Evolutionary conservation across 2,329 filamentous ascomycete genomes (phyloP).

Genomic region (Alternaria longipes): DNA sequence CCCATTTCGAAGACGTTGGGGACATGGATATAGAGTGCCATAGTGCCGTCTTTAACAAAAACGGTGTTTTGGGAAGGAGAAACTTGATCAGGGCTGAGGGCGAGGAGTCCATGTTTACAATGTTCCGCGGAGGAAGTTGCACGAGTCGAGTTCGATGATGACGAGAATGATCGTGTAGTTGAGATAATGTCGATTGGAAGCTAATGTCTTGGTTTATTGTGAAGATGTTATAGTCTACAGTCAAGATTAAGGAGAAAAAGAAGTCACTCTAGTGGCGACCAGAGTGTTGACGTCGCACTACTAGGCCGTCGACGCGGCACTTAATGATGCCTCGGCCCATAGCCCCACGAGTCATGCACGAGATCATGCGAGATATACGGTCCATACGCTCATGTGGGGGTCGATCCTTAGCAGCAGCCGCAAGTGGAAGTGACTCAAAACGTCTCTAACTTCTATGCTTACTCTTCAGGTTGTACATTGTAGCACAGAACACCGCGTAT

Average conservation of each 20-base stretch:
- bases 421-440: too few relatives aligned
- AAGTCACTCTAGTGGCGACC: constrained; percentile 10
- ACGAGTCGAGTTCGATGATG: background rate
- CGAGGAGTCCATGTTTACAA: constrained; percentile 45
- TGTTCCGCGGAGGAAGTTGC: constrained; percentile 1
- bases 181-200: too few relatives aligned
- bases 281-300: constrained; percentile 27
- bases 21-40: constrained; percentile 74
- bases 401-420: background rate
- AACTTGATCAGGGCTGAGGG: constrained; percentile 47
- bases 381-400: constrained; percentile 7
- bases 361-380: constrained; percentile 8
- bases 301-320: constrained; percentile 2
- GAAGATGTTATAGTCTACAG: background rate
- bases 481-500: background rate
- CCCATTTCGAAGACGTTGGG: constrained; percentile 76
- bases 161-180: background rate
- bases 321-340: constrained; percentile 22
- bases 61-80: constrained; percentile 60
- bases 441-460: background rate
- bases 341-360: constrained; percentile 17
- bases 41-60: constrained; percentile 69
- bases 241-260: background rate
- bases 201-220: background rate
- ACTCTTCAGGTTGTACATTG: background rate